Evolutionary conservation across 1,284 basidiomycete species (phyloP).

Genomic region (Ustilago loliicola): DNA sequence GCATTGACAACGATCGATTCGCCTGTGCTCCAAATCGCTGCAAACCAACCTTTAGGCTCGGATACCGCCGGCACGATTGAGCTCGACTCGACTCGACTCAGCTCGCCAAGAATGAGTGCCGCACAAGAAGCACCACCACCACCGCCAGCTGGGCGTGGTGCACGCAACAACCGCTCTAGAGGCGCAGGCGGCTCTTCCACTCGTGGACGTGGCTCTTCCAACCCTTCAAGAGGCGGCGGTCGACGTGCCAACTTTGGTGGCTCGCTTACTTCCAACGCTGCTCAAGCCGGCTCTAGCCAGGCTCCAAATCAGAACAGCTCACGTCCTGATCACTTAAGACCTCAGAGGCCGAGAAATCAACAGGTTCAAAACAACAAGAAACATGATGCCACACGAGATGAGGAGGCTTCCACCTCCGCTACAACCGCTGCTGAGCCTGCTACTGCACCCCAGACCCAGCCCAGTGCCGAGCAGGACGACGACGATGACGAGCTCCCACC

Average conservation of each 20-base stretch:
- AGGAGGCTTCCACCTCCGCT: background rate
- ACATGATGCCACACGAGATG: background rate
- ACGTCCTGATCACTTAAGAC: constrained; percentile 16
- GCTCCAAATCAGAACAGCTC: constrained; percentile 13
- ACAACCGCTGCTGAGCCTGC: background rate
- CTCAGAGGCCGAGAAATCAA: background rate
- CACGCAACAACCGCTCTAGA: constrained; percentile 13
- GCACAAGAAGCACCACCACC: constrained; percentile 21
- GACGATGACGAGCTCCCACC: constrained; percentile 72
- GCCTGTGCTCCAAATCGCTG: no score
- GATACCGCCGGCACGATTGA: background rate
- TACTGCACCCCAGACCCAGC: background rate
- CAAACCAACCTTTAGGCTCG: no score
- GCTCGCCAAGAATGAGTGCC: constrained; percentile 17
- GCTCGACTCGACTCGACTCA: background rate
- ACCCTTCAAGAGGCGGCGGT: constrained; percentile 30
- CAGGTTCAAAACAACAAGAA: background rate
- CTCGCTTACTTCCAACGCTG: constrained; percentile 30
- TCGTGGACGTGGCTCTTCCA: constrained; percentile 16
- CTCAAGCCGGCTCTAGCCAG: background rate
- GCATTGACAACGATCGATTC: no score
- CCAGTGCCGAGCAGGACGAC: constrained; percentile 7
- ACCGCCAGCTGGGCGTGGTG: constrained; percentile 12
- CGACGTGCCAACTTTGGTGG: constrained; percentile 57
- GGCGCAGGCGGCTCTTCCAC: constrained; percentile 16